Evolutionary conservation across 2,329 filamentous ascomycete species (phyloP).

Genomic region (Monascus ruber): DNA sequence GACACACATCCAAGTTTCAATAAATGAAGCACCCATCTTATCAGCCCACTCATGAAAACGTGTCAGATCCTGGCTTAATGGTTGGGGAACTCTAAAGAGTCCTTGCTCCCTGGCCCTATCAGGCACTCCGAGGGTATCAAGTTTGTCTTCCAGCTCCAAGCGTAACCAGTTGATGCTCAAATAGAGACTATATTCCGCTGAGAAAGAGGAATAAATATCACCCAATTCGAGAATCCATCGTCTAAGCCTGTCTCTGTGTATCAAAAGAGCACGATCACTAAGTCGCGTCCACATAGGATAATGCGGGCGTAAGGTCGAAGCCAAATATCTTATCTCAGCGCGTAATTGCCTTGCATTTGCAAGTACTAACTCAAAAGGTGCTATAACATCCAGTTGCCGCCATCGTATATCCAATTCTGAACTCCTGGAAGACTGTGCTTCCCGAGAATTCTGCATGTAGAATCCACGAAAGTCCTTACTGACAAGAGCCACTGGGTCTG

Average conservation of each 20-base stretch:
- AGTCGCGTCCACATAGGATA: background rate
- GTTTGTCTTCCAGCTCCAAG: conserved; percentile 10
- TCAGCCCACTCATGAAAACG: conserved; percentile 10
- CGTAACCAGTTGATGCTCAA: conserved; percentile 13
- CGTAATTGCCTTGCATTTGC: background rate
- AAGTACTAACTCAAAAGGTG: conserved; percentile 11
- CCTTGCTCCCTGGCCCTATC: conserved; percentile 6
- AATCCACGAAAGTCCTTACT: too few relatives aligned
- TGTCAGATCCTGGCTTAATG: conserved; percentile 11
- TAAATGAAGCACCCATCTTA: conserved; percentile 1
- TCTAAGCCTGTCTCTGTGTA: too few relatives aligned
- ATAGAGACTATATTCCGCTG: conserved; percentile 1
- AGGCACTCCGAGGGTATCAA: conserved; percentile 6
- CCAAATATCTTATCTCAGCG: background rate
- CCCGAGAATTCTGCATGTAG: too few relatives aligned
- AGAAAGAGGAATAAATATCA: conserved; percentile 1
- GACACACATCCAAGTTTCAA: background rate
- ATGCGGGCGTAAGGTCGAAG: background rate
- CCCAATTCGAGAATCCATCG: too few relatives aligned
- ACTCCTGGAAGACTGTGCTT: conserved; percentile 1
- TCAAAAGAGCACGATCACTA: too few relatives aligned
- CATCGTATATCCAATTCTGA: conserved; percentile 10
- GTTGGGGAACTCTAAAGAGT: conserved; percentile 8
- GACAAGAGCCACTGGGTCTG: too few relatives aligned
- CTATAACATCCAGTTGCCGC: conserved; percentile 18